A percentile compares a stretch with the other conserved stretches of the same genome.
phyloP scores from a whole-genome alignment of 2,329 filamentous ascomycete genomes.

The Catunica adiposa region DNA sequence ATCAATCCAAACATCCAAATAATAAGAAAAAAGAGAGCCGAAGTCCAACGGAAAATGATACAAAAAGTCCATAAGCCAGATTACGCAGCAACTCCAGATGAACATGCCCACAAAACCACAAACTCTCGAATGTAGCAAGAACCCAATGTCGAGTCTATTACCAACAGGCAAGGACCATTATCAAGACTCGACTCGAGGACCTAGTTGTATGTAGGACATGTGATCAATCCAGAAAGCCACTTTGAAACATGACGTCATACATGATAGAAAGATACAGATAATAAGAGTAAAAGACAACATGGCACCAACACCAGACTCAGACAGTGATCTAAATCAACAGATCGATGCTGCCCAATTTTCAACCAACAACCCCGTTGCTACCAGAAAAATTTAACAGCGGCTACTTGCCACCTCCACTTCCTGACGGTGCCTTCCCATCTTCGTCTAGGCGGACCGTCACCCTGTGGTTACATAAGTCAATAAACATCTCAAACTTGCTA shows the following conservation, averaged over 20 bases:
- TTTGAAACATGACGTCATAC: not conserved
- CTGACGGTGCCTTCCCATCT: slow-evolving; percentile 16
- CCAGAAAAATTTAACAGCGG: not conserved
- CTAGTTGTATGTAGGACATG: too few relatives aligned
- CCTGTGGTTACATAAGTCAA: slow-evolving; percentile 51
- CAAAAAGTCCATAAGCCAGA: not conserved
- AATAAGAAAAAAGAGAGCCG: not conserved
- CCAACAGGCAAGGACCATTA: too few relatives aligned
- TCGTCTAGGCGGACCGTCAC: slow-evolving; percentile 41
- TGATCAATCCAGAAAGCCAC: too few relatives aligned
- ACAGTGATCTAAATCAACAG: not conserved
- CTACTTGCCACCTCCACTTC: slow-evolving; percentile 13
- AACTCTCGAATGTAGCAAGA: not conserved
- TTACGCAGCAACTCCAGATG: too few relatives aligned
- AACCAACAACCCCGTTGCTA: not conserved
- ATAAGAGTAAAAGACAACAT: not conserved
- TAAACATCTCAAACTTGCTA: slow-evolving; percentile 50
- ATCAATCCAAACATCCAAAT: not conserved
- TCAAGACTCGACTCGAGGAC: too few relatives aligned
- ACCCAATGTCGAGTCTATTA: too few relatives aligned
- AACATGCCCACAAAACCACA: too few relatives aligned
- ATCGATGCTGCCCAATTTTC: not conserved
- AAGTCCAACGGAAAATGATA: not conserved
- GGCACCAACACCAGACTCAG: not conserved
- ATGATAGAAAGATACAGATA: not conserved